A percentile compares a stretch with the other conserved stretches of the same genome.
Evolutionary conservation across 768 basidiomycete genomes (phyloP).

Genomic region (Auricularia auricula-judae): DNA sequence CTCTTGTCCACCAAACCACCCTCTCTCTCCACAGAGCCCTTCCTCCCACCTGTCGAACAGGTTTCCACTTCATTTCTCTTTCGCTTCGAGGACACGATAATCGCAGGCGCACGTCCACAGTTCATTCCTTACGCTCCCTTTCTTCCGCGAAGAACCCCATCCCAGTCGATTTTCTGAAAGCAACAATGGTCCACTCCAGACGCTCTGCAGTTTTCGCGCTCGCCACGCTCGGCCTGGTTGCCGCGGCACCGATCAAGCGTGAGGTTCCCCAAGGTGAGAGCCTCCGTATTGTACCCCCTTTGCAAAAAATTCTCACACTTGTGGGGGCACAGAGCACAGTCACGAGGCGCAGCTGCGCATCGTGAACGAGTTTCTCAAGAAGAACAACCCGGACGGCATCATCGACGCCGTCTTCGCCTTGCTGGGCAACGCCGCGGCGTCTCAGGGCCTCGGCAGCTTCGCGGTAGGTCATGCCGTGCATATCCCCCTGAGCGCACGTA

Average conservation of each 20-base stretch:
- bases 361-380: slow-evolving; percentile 34
- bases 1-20: background rate
- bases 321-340: slow-evolving; percentile 40
- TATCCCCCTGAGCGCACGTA: background rate
- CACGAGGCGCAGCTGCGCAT: slow-evolving; percentile 47
- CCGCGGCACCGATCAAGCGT: slow-evolving; percentile 38
- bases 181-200: slow-evolving; percentile 26
- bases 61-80: slow-evolving; percentile 1
- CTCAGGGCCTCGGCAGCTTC: slow-evolving; percentile 41
- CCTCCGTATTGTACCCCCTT: slow-evolving; percentile 5
- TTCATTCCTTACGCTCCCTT: background rate
- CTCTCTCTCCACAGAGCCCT: background rate
- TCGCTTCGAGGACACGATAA: slow-evolving; percentile 1
- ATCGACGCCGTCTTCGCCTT: slow-evolving; percentile 54
- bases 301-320: background rate
- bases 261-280: slow-evolving; percentile 55
- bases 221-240: slow-evolving; percentile 22
- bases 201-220: slow-evolving; percentile 23
- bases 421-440: slow-evolving; percentile 54
- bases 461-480: slow-evolving; percentile 24
- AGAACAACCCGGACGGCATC: slow-evolving; percentile 51
- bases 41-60: slow-evolving; percentile 5
- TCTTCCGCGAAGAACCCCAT: background rate
- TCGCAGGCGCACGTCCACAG: background rate
- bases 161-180: background rate